A percentile compares a stretch with the other conserved stretches of the same genome.
Evolutionary conservation across 192 early-diverging fungal genomes (phyloP).

Genomic region (Backusella australiensis): DNA sequence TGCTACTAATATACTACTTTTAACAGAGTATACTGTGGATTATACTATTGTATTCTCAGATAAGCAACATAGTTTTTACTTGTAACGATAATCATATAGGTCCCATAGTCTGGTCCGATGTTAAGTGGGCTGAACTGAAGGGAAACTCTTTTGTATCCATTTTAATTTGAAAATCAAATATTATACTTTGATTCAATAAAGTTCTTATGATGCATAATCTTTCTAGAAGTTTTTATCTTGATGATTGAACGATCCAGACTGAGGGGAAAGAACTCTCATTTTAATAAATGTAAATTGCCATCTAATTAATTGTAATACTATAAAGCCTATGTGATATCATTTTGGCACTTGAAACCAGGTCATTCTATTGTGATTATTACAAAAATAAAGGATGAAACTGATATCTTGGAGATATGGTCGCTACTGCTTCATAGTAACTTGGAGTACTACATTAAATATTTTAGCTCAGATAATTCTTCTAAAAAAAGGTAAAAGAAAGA

Average conservation of each 20-base stretch:
- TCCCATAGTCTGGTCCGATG: neutral
- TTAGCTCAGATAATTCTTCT: neutral
- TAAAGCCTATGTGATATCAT: neutral
- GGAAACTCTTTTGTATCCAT: neutral
- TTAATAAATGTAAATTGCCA: neutral
- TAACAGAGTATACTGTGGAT: neutral
- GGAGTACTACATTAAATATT: neutral
- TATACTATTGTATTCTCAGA: neutral
- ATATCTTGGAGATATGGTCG: neutral
- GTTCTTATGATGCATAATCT: neutral
- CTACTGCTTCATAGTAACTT: neutral
- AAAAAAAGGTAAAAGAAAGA: neutral
- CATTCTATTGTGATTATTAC: neutral
- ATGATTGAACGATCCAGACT: neutral
- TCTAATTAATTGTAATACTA: neutral
- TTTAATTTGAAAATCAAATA: neutral
- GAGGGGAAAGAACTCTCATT: neutral
- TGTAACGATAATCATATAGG: neutral
- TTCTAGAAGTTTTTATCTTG: neutral
- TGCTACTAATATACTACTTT: neutral
- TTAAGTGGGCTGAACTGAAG: neutral
- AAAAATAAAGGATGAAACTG: neutral
- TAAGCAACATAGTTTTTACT: neutral
- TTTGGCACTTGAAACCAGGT: neutral
- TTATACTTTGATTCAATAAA: neutral